Base-by-base conservation (phyloP, 169 alveolate genomes). In the Plasmodium coatneyi region DNA sequence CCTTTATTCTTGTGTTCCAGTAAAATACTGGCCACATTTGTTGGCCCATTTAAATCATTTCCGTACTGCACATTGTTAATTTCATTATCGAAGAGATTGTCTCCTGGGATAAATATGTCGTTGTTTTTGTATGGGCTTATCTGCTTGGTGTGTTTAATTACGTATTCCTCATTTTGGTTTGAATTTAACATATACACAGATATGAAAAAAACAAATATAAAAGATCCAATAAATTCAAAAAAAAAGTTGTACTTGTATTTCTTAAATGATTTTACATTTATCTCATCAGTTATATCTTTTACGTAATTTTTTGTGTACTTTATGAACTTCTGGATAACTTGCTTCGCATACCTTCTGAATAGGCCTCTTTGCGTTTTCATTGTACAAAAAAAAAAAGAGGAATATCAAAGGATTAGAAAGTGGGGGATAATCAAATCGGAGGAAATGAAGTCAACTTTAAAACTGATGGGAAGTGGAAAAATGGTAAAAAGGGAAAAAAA, bases 251-350 rank as follows among this genome's bases (percentile, higher is more conserved):
- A 84, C 56, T 84, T 84, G 81, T 84, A 84, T 52, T 66, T 84
- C 39, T 76, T 84, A 72, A 84, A 84, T 84, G 92, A 84, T 84
- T 84, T 84, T 84, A 84, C 92, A 84, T 84, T 84, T 84, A 84
- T 66, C 60, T 84, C 92, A 14, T 84, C 84, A 19, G 54, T 72
- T 60, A 84, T 74, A 76, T 84, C 79, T 74, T 84, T 84, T 84
- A 84, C 60, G 79, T 84, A 76, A 71, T 36, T 76, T 74, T 72
- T 71, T 32, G 80, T 74, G n/a, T 30, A 72, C 49, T 84, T 84
- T 25, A 46, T 7, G 14, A 72, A n/a, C 43, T 72, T 74, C 34
- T 39, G 76, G 34, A 84, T 30, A 7, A 34, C 52, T 10, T 49
- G 36, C 39, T 84, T 84, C 36, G 49, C 76, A 84, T 72, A 84